Evolutionary conservation across 2,329 filamentous ascomycete species (phyloP).

Genomic region (Neofusicoccum sp.): DNA sequence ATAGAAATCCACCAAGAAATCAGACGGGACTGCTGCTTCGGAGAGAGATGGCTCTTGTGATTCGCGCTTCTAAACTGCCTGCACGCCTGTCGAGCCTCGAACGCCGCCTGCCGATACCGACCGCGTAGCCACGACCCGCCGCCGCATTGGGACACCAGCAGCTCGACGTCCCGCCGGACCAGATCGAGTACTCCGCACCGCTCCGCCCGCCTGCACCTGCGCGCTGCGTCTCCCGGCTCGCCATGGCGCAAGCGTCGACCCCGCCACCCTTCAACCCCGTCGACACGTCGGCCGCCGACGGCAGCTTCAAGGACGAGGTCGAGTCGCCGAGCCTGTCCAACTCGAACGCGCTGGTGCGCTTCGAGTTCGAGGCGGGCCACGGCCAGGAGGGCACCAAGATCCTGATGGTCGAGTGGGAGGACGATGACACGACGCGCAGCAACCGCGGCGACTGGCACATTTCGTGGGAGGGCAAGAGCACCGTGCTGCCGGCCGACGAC

Average conservation of each 20-base stretch:
- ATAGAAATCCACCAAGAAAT: conserved; percentile 18
- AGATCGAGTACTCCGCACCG: conserved; percentile 3
- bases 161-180: background rate
- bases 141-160: background rate
- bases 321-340: conserved; percentile 49
- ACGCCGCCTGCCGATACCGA: conserved; percentile 4
- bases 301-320: conserved; percentile 37
- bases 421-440: conserved; percentile 51
- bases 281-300: conserved; percentile 37
- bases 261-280: conserved; percentile 41
- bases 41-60: conserved; percentile 14
- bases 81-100: background rate
- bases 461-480: conserved; percentile 78
- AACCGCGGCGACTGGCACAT: conserved; percentile 67
- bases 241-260: conserved; percentile 24
- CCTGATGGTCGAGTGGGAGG: conserved; percentile 89
- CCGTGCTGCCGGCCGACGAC: conserved; percentile 66
- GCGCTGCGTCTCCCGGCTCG: conserved; percentile 24
- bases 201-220: conserved; percentile 9
- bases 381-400: conserved; percentile 86
- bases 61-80: background rate
- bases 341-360: conserved; percentile 69
- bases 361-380: conserved; percentile 77
- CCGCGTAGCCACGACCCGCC: background rate
- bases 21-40: conserved; percentile 13